phyloP scores from a whole-genome alignment of 306 rosid genomes.

The Castanea crenata region DNA sequence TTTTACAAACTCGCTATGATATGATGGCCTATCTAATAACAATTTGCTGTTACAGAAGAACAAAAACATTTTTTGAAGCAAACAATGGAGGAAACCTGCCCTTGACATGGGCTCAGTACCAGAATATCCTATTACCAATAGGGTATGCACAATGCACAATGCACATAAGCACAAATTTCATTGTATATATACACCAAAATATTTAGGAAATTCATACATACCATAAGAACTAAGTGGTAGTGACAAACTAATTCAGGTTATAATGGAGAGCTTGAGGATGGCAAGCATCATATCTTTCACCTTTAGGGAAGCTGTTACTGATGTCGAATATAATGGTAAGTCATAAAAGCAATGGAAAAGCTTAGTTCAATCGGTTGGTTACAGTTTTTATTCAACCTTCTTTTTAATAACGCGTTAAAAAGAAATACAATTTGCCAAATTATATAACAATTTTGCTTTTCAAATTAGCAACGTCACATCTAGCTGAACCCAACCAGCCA shows the following conservation, averaged over 20 bases:
- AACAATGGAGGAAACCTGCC: constrained; percentile 12
- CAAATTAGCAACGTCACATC: no score
- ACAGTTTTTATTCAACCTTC: no score
- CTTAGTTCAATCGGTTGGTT: no score
- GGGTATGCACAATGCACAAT: constrained; percentile 4
- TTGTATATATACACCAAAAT: background rate
- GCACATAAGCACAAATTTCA: background rate
- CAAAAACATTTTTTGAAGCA: constrained; percentile 19
- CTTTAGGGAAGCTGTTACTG: constrained; percentile 21
- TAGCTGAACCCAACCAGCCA: no score
- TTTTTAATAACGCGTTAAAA: no score
- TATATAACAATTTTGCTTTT: no score
- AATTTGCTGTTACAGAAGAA: constrained; percentile 3
- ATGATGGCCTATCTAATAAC: background rate
- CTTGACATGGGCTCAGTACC: constrained; percentile 22
- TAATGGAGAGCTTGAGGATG: constrained; percentile 29
- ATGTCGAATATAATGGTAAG: constrained; percentile 22
- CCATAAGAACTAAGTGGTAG: background rate
- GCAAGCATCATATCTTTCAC: constrained; percentile 28
- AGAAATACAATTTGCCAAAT: no score
- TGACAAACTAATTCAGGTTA: constrained; percentile 2
- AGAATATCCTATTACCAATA: constrained; percentile 18
- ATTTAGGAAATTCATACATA: background rate
- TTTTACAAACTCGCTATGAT: no score
- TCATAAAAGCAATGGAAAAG: no score